Evolutionary conservation across 805 yeast genomes (phyloP), one percentile per base, ranked within the genome.

Genomic region (Metschnikowia bowlesiae): DNA sequence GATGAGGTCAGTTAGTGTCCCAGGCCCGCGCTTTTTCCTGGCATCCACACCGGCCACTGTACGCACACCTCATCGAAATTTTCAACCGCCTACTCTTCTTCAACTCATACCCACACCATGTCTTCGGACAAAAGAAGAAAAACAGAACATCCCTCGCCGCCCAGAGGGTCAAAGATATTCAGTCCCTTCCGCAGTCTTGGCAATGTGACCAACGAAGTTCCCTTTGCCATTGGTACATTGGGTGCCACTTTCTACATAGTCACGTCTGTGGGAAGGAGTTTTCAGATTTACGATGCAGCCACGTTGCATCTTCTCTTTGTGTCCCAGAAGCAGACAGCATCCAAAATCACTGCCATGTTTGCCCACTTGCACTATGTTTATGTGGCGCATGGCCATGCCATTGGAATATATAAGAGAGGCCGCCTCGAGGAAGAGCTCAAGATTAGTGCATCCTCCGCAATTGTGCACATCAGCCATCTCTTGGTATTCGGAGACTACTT

Each of bases 211-310:
- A 89, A 89, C 63, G 84, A 81, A 35, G 74, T 78, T 1, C 98
- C 98, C 2, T 89, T 91, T 64, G 87, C 96, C 6, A 74, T 89
- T 18, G 95, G 98, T 29, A 83, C 92, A 1, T 75, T 92, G 52
- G 99, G 99, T 47, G 78, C 88, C 13, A 83, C 96, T 1, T 91
- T 87, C 61, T 87, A 91, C 61, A 81, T 89, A 37, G 96, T 85
- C 14, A 92, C 98, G 0, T 83, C 88, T 41, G 96, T 94, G 22
- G 98, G 97, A 2, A 77, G 83, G 47, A 78, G 92, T 0, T 89
- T 94, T 71, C 98, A 92, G 66, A 89, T 94, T 30, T 94, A 87
- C 62, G 99, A 94, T 70, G 96, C 87, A 60, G 82, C 92, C 32
- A 89, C 87, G 6, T 72, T 92, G 54, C 94, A 88, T 58, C 72